Evolutionary conservation across 805 yeast species (phyloP).

Genomic region (Ogataea polymorpha): DNA sequence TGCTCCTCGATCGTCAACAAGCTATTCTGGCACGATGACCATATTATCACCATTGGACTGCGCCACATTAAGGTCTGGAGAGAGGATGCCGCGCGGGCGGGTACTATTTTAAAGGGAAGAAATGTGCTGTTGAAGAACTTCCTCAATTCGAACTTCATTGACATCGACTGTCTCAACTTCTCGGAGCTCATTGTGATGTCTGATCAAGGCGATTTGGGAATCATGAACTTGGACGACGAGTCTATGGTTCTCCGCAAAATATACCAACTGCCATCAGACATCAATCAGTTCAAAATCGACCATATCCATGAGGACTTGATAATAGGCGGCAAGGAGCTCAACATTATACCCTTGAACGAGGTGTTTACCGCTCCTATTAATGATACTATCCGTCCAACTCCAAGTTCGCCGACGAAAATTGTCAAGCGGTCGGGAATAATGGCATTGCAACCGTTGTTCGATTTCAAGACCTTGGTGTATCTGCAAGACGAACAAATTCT

Average conservation of each 20-base stretch:
- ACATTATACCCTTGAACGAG: conserved; percentile 16
- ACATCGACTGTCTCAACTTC: conserved; percentile 33
- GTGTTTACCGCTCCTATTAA: conserved; percentile 8
- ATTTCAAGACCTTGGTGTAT: conserved; percentile 29
- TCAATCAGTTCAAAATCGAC: conserved; percentile 26
- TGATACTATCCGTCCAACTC: conserved; percentile 22
- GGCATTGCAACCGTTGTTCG: conserved; percentile 30
- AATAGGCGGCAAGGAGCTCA: conserved; percentile 17
- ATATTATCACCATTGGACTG: conserved; percentile 53
- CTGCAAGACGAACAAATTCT: conserved; percentile 38
- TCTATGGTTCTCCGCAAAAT: conserved; percentile 20
- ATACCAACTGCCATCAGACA: conserved; percentile 15
- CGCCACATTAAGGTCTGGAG: conserved; percentile 65
- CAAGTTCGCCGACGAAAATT: conserved; percentile 28
- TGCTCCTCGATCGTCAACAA: conserved; percentile 60
- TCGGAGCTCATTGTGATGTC: conserved; percentile 38
- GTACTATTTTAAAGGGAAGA: conserved; percentile 46
- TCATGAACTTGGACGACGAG: conserved; percentile 29
- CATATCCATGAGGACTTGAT: conserved; percentile 17
- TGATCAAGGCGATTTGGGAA: conserved; percentile 33
- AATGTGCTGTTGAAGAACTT: conserved; percentile 53
- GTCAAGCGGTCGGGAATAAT: conserved; percentile 31
- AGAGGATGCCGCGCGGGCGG: conserved; percentile 16
- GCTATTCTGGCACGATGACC: conserved; percentile 51
- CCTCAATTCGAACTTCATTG: conserved; percentile 49